Base-by-base conservation (phyloP, 768 basidiomycete genomes). In the Termitomyces sp. region DNA sequence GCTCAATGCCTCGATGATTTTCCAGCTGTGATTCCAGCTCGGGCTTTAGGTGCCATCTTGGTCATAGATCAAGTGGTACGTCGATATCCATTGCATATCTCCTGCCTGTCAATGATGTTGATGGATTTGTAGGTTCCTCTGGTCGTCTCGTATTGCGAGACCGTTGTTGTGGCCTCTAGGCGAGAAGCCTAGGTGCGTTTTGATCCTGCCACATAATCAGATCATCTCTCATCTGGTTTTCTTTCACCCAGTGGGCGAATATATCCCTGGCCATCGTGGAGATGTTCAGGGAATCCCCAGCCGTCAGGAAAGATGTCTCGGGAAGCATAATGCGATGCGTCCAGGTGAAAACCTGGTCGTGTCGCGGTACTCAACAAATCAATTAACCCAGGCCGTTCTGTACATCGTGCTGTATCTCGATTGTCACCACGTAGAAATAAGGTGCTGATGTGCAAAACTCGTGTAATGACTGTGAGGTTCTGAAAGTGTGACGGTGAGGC, bases 361-460 rank as follows among this genome's bases (percentile, higher is more conserved):
- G 24, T 40, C 3, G 39, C 24, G 48, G 1, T 11, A 18, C 6
- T 6, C 5, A n/a, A 6, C 8, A 55, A 55, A 55, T 55, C 54
- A 55, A 55, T 32, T 55, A 55, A 55, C 54, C 54, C 54, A 55
- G 54, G 54, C 4, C 54, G 20, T 39, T 33, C 8, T 40, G 53
- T 55, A 55, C 53, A 55, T 32, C 39, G n/a, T 32, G 24, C 39
- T 55, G 9, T 28, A 40, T 40, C 9, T 40, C 9, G 22, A 54
- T 39, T 55, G 39, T 55, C 22, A 39, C 4, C 4, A n/a, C n/a
- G 24, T n/a, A 55, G 24, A 16, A 28, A 55, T 40, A 8, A 39
- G 39, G 53, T 40, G 5, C 40, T 4, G 18, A 40, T 40, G 53
- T 54, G 24, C 52, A 11, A 24, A 54, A 6, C 6, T 15, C 15